Conservation (phyloP, 352 stramenopile genomes). For the Achlya hypogyna region DNA sequence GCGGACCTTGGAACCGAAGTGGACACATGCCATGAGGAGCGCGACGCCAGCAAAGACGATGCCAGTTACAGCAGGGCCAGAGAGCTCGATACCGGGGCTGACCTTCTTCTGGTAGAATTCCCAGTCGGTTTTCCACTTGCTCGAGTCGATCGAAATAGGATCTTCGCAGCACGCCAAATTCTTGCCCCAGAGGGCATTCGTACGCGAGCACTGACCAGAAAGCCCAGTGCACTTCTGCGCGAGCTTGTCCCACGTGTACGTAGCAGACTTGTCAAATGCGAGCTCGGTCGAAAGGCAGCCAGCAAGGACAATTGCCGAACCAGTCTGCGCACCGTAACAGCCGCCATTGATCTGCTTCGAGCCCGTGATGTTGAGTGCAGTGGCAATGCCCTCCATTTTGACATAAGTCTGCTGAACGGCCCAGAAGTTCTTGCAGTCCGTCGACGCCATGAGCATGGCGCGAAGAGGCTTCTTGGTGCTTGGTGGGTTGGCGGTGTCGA, state of each 20-base stretch:
- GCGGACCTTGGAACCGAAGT: slow-evolving; percentile 76
- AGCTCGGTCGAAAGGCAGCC: slow-evolving; percentile 70
- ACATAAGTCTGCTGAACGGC: slow-evolving; percentile 66
- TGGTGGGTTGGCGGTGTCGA: slow-evolving; percentile 40
- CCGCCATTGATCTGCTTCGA: slow-evolving; percentile 78
- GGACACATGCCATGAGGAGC: slow-evolving; percentile 69
- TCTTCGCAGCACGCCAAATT: slow-evolving; percentile 66
- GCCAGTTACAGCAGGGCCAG: slow-evolving; percentile 54
- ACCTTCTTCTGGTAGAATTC: slow-evolving; percentile 51
- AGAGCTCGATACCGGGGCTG: slow-evolving; percentile 43
- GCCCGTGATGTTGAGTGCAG: slow-evolving; percentile 59
- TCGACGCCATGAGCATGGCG: slow-evolving; percentile 75
- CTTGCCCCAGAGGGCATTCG: slow-evolving; percentile 75
- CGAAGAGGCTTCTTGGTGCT: slow-evolving; percentile 27
- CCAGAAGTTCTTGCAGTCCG: slow-evolving; percentile 81
- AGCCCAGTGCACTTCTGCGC: slow-evolving; percentile 71
- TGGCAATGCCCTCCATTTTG: slow-evolving; percentile 44
- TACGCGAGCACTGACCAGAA: slow-evolving; percentile 69
- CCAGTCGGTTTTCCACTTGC: slow-evolving; percentile 66
- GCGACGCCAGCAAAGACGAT: slow-evolving; percentile 80
- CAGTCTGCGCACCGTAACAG: slow-evolving; percentile 60
- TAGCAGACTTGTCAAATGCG: slow-evolving; percentile 69
- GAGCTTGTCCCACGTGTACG: slow-evolving; percentile 76
- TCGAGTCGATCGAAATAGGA: slow-evolving; percentile 21
- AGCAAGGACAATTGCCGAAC: slow-evolving; percentile 59